These are phyloP conservation scores for Trametes polyzona DNA, from an alignment of 1,284 basidiomycete species.

Conservation along the genomic window DNA sequence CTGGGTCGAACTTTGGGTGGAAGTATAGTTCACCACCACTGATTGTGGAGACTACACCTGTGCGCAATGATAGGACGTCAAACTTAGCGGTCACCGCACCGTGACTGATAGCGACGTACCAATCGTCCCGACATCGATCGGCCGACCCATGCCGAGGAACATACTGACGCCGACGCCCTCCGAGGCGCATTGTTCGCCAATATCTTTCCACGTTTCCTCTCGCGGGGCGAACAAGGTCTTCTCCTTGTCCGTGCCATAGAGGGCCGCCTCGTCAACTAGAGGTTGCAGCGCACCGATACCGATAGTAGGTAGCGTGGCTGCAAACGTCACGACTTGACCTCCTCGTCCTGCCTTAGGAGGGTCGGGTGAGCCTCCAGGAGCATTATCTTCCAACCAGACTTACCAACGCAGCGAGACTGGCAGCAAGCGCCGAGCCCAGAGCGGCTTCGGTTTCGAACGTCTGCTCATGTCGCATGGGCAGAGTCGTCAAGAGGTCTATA, in stretches of 20 bases:
- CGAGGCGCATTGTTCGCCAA: slow-evolving; percentile 88
- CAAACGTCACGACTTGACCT: slow-evolving; percentile 87
- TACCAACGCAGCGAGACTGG: slow-evolving; percentile 76
- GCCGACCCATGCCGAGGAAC: slow-evolving; percentile 85
- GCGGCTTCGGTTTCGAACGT: slow-evolving; percentile 60
- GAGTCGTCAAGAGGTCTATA: slow-evolving; percentile 63
- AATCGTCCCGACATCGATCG: slow-evolving; percentile 89
- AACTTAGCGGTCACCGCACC: too few relatives aligned
- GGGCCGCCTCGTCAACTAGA: slow-evolving; percentile 64
- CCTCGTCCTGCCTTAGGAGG: slow-evolving; percentile 71
- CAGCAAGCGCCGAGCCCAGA: slow-evolving; percentile 81
- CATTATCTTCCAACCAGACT: slow-evolving; percentile 29
- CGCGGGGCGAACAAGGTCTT: slow-evolving; percentile 79
- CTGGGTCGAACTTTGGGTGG: slow-evolving; percentile 86
- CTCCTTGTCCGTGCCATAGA: slow-evolving; percentile 94
- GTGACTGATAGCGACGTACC: slow-evolving; percentile 47
- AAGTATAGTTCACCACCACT: slow-evolving; percentile 96
- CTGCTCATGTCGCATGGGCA: slow-evolving; percentile 71
- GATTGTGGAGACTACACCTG: slow-evolving; percentile 68
- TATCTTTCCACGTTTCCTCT: slow-evolving; percentile 77
- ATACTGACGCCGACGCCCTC: slow-evolving; percentile 91
- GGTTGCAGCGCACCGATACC: slow-evolving; percentile 75
- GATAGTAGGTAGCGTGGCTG: slow-evolving; percentile 76
- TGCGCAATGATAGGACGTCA: neutral
- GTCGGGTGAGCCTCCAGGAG: neutral